A percentile compares a stretch with the other conserved stretches of the same genome.
Evolutionary conservation across 192 early-diverging fungal species (phyloP).

Genomic region (Coemansia sp.): DNA sequence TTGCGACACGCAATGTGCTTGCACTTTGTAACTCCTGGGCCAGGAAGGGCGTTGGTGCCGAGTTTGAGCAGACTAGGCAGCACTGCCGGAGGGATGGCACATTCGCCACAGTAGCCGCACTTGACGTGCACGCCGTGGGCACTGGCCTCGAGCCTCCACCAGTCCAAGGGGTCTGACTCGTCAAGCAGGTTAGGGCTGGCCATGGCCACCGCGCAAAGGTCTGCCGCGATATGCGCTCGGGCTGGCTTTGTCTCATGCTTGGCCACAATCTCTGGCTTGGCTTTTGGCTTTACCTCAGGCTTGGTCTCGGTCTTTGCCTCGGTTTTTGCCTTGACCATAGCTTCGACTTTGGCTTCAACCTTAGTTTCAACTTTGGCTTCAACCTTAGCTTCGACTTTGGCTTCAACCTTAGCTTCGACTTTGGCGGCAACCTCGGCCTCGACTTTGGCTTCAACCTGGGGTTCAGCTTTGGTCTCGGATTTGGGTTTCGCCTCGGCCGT

Average conservation of each 20-base stretch:
- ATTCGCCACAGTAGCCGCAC: constrained; percentile 35
- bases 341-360: too few species aligned
- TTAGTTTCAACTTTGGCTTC: too few species aligned
- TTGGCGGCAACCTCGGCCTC: constrained; percentile 1
- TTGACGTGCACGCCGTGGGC: constrained; percentile 18
- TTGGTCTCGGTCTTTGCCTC: constrained; percentile 2
- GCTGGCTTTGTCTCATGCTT: background rate
- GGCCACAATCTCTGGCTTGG: constrained; percentile 1
- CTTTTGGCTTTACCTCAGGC: background rate
- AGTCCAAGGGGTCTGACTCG: constrained; percentile 9
- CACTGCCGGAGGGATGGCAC: constrained; percentile 22
- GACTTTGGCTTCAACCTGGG: background rate
- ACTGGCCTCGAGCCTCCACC: constrained; percentile 23
- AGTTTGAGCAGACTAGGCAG: constrained; percentile 8
- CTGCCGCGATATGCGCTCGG: constrained; percentile 6
- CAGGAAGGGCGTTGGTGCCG: constrained; percentile 26
- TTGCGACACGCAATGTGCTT: constrained; percentile 40
- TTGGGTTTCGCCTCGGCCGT: background rate
- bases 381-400: background rate
- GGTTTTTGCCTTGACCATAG: background rate
- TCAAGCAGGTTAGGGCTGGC: background rate
- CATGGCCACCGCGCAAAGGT: constrained; percentile 18
- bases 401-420: background rate
- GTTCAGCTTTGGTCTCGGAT: background rate
- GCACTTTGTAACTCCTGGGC: constrained; percentile 46